Percentiles rank a stretch among this genome's conserved stretches.
Conservation (phyloP, 306 rosid species). For the Cicer bijugum region DNA sequence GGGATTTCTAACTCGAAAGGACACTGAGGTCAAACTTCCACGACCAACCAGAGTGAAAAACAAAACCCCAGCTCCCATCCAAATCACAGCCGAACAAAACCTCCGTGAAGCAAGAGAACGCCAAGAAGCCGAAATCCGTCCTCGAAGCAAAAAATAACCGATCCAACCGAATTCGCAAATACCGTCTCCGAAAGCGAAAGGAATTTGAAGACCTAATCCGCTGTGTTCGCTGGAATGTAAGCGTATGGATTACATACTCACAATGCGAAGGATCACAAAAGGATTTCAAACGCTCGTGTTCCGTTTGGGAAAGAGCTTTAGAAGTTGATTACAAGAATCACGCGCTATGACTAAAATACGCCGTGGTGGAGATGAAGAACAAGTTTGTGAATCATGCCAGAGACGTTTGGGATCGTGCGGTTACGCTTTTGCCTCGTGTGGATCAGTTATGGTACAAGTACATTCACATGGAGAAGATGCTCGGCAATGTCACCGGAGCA, state of each 20-base stretch:
- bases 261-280: conserved; percentile 91
- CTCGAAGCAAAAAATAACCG: conserved; percentile 85
- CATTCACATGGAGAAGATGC: conserved; percentile 86
- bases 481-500: conserved; percentile 78
- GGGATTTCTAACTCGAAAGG: conserved; percentile 82
- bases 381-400: conserved; percentile 83
- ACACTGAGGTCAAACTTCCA: conserved; percentile 92
- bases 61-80: conserved; percentile 84
- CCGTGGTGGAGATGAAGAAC: conserved; percentile 94
- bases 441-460: conserved; percentile 88
- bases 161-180: conserved; percentile 73
- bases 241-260: conserved; percentile 85
- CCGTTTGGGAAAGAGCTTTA: conserved; percentile 89
- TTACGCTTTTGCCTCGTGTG: conserved; percentile 72
- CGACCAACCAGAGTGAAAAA: conserved; percentile 89
- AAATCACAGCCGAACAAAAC: conserved; percentile 91
- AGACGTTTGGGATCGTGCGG: conserved; percentile 90
- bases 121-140: conserved; percentile 87
- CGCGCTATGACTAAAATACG: conserved; percentile 86
- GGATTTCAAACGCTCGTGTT: conserved; percentile 81
- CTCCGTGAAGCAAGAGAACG: conserved; percentile 93
- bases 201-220: conserved; percentile 87
- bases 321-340: conserved; percentile 86
- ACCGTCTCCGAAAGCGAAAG: conserved; percentile 83
- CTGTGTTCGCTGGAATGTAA: conserved; percentile 78